phyloP scores from a whole-genome alignment of 2,329 filamentous ascomycete species.

The Exophiala oligosperma region DNA sequence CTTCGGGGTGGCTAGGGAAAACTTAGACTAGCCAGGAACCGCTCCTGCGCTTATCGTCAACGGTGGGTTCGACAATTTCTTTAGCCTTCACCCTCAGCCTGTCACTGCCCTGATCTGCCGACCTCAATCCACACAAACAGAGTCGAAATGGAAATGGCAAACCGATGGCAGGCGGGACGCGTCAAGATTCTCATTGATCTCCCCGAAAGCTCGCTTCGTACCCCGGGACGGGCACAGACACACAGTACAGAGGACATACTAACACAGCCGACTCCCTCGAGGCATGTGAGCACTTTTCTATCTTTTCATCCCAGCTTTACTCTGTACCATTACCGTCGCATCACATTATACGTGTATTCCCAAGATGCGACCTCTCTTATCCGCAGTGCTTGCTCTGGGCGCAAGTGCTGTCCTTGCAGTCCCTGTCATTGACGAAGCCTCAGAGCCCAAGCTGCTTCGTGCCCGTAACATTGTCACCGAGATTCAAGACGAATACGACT shows the following conservation, averaged over 20 bases:
- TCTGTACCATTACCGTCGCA: not conserved
- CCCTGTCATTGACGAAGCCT: slow-evolving; percentile 27
- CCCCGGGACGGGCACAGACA: not conserved
- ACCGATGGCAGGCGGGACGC: not conserved
- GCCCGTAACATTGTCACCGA: slow-evolving; percentile 28
- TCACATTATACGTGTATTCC: not conserved
- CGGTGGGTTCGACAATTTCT: no score
- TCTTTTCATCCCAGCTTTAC: not conserved
- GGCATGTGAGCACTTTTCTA: not conserved
- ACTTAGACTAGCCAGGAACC: no score
- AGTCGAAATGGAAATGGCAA: not conserved
- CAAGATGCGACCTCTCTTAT: slow-evolving; percentile 17
- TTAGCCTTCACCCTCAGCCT: no score
- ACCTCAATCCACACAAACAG: not conserved
- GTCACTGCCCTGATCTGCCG: no score
- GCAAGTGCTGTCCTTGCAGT: slow-evolving; percentile 24
- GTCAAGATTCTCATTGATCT: not conserved
- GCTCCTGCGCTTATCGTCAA: no score
- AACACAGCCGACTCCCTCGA: not conserved
- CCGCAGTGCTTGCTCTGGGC: slow-evolving; percentile 14
- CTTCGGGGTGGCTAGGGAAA: no score
- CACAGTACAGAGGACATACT: not conserved
- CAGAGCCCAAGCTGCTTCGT: slow-evolving; percentile 24
- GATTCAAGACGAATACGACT: slow-evolving; percentile 34
- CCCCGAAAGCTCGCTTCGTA: not conserved